Evolutionary conservation across 202 grass and related monocot species (phyloP).

Genomic region (Carex sylvatica): DNA sequence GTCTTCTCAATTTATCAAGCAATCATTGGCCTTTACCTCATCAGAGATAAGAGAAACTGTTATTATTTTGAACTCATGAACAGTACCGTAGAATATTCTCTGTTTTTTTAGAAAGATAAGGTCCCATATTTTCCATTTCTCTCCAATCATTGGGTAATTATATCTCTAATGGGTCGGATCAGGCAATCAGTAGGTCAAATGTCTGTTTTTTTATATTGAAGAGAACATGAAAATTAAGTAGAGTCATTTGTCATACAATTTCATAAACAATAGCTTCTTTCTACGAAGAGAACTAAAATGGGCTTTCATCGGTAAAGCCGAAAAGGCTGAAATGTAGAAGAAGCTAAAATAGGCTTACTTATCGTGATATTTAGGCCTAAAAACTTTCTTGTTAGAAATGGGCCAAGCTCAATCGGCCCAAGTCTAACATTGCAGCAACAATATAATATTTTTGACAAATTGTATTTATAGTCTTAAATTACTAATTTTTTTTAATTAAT

Average conservation of each 20-base stretch:
- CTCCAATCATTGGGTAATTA: conserved; percentile 14
- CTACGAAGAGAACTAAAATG: background rate
- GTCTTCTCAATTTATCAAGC: background rate
- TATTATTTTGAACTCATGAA: background rate
- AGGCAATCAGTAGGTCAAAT: background rate
- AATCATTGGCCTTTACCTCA: background rate
- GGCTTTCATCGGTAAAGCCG: background rate
- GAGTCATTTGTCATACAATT: background rate
- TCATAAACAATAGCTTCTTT: background rate
- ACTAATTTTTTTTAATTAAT: too few species aligned
- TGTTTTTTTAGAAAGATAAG: background rate
- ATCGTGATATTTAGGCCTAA: background rate
- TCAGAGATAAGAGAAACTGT: background rate
- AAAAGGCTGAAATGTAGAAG: background rate
- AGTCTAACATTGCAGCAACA: background rate
- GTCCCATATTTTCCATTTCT: background rate
- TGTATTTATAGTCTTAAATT: too few species aligned
- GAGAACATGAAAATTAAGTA: background rate
- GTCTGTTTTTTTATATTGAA: background rate
- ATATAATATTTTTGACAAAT: too few species aligned
- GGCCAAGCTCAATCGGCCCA: background rate
- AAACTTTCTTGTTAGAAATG: background rate
- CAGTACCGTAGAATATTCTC: conserved; percentile 5
- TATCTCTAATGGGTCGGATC: background rate
- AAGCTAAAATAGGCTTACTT: background rate